A percentile compares a stretch with the other conserved stretches of the same genome.
These are phyloP conservation scores for Epichloe glyceriae DNA, from an alignment of 2,329 filamentous ascomycete genomes.

Conservation along the genomic window DNA sequence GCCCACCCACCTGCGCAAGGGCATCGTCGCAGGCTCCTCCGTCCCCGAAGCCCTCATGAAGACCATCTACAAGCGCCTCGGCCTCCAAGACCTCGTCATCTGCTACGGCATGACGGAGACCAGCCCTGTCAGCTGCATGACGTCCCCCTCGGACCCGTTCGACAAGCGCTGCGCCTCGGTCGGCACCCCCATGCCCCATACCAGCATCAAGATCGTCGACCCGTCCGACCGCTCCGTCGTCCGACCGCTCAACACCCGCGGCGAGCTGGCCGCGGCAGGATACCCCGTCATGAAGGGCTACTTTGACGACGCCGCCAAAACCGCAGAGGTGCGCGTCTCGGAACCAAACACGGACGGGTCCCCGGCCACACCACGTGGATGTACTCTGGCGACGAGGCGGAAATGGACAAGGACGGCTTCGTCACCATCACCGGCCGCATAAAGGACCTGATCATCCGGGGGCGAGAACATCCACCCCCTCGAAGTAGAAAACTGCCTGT, in stretches of 20 bases:
- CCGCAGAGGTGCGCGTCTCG: conserved; percentile 47
- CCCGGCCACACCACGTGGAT: conserved; percentile 55
- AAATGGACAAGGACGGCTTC: conserved; percentile 72
- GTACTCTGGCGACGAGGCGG: conserved; percentile 83
- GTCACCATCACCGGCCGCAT: conserved; percentile 81
- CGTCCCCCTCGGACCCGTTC: conserved; percentile 60
- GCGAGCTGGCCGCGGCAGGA: conserved; percentile 72
- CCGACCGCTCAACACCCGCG: conserved; percentile 53
- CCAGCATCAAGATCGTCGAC: conserved; percentile 62
- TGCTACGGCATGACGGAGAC: conserved; percentile 98
- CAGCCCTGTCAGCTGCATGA: conserved; percentile 68
- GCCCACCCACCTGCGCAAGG: conserved; percentile 51
- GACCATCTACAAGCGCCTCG: conserved; percentile 58
- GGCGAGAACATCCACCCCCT: conserved; percentile 95
- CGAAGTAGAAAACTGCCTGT: conserved; percentile 80
- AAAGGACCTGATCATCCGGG: conserved; percentile 91
- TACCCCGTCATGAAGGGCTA: conserved; percentile 90
- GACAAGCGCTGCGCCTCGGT: conserved; percentile 63
- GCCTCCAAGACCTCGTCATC: conserved; percentile 72
- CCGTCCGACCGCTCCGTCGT: conserved; percentile 48
- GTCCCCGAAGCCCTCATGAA: conserved; percentile 75
- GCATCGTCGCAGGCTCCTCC: conserved; percentile 79
- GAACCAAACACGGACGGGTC: conserved; percentile 26
- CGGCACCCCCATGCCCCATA: conserved; percentile 74
- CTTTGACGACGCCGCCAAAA: conserved; percentile 60